Base-by-base conservation (phyloP, 768 basidiomycete genomes). In the Lentinula sp. region DNA sequence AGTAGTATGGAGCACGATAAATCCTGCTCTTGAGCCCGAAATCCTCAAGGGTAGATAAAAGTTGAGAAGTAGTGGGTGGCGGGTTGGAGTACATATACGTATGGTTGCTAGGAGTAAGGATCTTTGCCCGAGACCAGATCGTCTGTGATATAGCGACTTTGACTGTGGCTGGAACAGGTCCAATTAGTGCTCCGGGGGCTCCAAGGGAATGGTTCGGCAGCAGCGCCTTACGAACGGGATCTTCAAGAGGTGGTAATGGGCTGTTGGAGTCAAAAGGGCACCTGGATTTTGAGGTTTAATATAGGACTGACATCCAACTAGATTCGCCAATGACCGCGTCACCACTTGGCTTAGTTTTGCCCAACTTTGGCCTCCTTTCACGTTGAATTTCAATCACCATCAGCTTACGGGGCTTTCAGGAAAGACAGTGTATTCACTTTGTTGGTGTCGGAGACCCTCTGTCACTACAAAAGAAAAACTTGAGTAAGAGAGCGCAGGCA, bases 1-100 rank as follows among this genome's bases (percentile, higher is more conserved):
- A 93, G 68, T 93, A 99, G 72, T 82, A 88, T 0, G 95, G 91
- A n/a, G 82, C 76, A 49, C 80, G 84, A 72, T 97, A 95, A 23
- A 90, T 70, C 65, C 83, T 85, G 50, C 69, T 73, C 4, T 85
- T 81, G 6, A 91, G 70, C 20, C 78, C 79, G 64, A 82, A 72
- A 0, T 70, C 66, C 36, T 79, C 77, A 13, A 86, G 60, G 50
- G 76, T 79, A 6, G 69, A 68, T 6, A 80, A 59, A 0, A 90
- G 72, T 12, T 82, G 74, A 3, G 77, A 73, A 5, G 74, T 51
- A 6, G 81, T 73, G 2, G 90, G 90, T 0, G 88, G 84, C 9
- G 68, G 59, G n/a, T 63, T 60, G 0, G 71, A 70, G 62, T 88
- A 91, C 37, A 72, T 66, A 66, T 83, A 85, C 8, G 37, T 56